Evolutionary conservation across 208 protist genomes (phyloP).

Genomic region (Leishmania martiniquensis): DNA sequence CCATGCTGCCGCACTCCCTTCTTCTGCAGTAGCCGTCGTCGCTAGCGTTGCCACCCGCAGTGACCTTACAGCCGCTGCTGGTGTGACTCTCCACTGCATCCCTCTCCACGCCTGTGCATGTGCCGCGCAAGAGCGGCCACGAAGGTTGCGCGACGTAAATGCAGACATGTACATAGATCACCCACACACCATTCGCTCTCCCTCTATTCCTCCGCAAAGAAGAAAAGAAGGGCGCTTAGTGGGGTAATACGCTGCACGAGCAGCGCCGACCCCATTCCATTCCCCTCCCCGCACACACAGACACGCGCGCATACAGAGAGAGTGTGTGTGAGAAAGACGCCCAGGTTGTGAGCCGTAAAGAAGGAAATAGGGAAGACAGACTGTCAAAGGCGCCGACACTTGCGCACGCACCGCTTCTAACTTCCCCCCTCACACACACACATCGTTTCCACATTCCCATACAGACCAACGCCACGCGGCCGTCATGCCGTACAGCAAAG

Average conservation of each 20-base stretch:
- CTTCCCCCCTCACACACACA: too few relatives aligned
- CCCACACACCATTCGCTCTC: not conserved
- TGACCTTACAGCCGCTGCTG: not conserved
- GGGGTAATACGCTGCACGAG: not conserved
- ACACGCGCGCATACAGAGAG: too few relatives aligned
- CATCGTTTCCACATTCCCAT: too few relatives aligned
- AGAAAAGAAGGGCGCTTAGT: too few relatives aligned
- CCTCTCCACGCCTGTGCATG: not conserved
- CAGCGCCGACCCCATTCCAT: not conserved
- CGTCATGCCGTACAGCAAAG: conserved; percentile 85
- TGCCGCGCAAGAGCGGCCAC: not conserved
- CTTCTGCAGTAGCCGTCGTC: not conserved
- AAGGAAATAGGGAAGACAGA: too few relatives aligned
- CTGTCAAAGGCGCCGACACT: too few relatives aligned
- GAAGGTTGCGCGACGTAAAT: not conserved
- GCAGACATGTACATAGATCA: not conserved
- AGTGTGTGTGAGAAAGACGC: too few relatives aligned
- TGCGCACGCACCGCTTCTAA: too few relatives aligned
- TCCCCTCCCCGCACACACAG: too few relatives aligned
- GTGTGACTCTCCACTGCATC: not conserved
- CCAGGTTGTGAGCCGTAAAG: too few relatives aligned
- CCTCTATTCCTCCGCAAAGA: not conserved
- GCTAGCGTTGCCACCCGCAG: not conserved
- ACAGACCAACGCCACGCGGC: not conserved
- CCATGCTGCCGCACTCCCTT: not conserved